These are phyloP conservation scores for Paracamarosporium sp. DNA, from an alignment of 2,329 filamentous ascomycete species.

Conservation along the genomic window DNA sequence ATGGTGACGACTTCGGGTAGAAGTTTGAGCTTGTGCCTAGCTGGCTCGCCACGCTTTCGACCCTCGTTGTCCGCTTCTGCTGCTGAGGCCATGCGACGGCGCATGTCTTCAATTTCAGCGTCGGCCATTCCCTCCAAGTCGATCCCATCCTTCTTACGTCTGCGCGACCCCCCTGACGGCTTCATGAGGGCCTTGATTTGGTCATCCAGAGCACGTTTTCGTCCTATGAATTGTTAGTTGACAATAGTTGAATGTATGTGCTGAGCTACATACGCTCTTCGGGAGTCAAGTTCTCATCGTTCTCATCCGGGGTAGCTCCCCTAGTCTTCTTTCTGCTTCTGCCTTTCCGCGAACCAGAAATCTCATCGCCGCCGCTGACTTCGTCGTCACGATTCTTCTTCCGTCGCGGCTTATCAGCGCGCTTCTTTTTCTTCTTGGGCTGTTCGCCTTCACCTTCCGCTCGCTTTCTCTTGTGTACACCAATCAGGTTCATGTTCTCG, in stretches of 20 bases:
- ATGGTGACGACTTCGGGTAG: conserved; percentile 88
- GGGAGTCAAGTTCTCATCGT: conserved; percentile 80
- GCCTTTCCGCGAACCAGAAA: conserved; percentile 56
- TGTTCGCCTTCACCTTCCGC: conserved; percentile 64
- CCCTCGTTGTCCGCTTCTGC: conserved; percentile 86
- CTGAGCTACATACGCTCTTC: conserved; percentile 73
- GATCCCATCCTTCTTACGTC: conserved; percentile 84
- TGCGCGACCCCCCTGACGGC: conserved; percentile 71
- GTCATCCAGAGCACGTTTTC: conserved; percentile 81
- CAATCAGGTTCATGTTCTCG: conserved; percentile 65
- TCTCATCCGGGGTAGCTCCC: conserved; percentile 58
- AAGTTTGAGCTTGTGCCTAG: conserved; percentile 91
- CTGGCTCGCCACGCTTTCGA: conserved; percentile 79
- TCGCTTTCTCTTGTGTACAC: conserved; percentile 70
- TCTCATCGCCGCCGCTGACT: conserved; percentile 56
- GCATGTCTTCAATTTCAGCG: conserved; percentile 86
- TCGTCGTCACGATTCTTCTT: conserved; percentile 58
- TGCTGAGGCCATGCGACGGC: conserved; percentile 87
- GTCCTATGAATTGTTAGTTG: conserved; percentile 53
- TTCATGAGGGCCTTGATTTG: conserved; percentile 90
- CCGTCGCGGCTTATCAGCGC: conserved; percentile 59
- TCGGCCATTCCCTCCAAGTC: conserved; percentile 91
- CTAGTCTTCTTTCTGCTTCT: conserved; percentile 54
- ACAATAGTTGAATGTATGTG: neutral
- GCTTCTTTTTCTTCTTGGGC: conserved; percentile 73